Percentiles rank a stretch among this genome's conserved stretches.
Conservation (phyloP, 441 rosid genomes). For the Kokia cookei region DNA sequence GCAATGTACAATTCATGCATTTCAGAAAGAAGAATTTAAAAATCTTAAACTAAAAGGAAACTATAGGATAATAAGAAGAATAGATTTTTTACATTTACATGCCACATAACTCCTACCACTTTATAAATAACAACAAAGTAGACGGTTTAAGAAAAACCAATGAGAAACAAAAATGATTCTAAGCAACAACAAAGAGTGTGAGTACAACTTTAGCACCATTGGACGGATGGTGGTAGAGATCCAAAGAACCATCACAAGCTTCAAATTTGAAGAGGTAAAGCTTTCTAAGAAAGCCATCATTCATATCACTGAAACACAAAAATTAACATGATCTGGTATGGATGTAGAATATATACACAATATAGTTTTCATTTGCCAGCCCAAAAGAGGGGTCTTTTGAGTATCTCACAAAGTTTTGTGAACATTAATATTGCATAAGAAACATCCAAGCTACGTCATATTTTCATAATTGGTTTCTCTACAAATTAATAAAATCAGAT, state of each 20-base stretch:
- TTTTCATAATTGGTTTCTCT: neutral
- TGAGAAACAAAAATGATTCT: neutral
- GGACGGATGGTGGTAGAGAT: neutral
- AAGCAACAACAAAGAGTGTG: neutral
- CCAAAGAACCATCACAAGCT: neutral
- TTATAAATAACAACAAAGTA: neutral
- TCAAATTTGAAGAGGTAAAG: neutral
- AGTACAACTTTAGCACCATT: neutral
- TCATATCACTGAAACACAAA: neutral
- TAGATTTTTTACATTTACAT: neutral
- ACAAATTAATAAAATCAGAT: neutral
- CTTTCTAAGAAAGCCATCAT: neutral
- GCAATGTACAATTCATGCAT: neutral
- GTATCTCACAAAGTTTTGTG: neutral
- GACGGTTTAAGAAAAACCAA: neutral
- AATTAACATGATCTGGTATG: neutral
- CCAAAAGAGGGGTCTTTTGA: neutral
- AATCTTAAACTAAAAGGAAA: neutral
- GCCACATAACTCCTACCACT: neutral
- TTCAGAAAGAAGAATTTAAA: neutral
- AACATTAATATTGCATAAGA: neutral
- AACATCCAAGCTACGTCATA: neutral
- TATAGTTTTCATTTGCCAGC: neutral
- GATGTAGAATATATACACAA: too few species aligned
- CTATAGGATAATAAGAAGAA: neutral